Evolutionary conservation across 2,329 filamentous ascomycete genomes (phyloP), one percentile per base, ranked within the genome.

Genomic region (Ophiocordyceps camponoti-floridani): DNA sequence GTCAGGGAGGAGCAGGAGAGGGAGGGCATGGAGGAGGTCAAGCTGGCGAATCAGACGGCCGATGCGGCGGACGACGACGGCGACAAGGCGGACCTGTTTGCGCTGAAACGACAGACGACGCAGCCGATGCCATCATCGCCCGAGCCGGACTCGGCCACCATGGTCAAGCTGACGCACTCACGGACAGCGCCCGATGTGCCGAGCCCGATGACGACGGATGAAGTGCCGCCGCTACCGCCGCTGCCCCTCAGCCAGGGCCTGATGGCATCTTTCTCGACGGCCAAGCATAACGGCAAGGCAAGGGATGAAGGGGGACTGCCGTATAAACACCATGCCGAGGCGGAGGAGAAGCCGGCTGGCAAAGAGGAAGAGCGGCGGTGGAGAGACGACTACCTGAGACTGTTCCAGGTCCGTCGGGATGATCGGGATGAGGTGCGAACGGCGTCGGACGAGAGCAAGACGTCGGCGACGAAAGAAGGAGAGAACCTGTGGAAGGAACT

Each of bases 1-100:
- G 70, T 79, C 44, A 66, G 73, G 48, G 79, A 78, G 46, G 88
- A 96, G 61, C 83, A 93, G 58, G 87, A 93, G 54, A 80, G 77
- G 42, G 87, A 94, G 58, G 81, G 81, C 11, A 63, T 69, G 55
- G 79, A 71, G 60, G 82, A 78, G 56, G 70, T 73, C 45, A 68
- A 68, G 54, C 60, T 75, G 52, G 69, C 70, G 45, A 70, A 67
- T 50, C 64, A 75, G 55, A 69, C 72, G 42, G 74, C 75, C n/a
- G 71, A 69, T 44, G 57, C 75, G 19, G 70, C 71, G 3, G 62
- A 70, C 38, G 70, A 67, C 41, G 61, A 68, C 41, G 62, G 63
- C 13, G 67, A 68, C 43, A 56, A 65, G 52, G 62, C 63, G 41
- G 73, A 73, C 14, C 56, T 48, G 44, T 54, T 44, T 46, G 60